Percentiles rank a stretch among this genome's conserved stretches.
Conservation (phyloP, 305 asterid genomes). For the Rubia tinctorum region DNA sequence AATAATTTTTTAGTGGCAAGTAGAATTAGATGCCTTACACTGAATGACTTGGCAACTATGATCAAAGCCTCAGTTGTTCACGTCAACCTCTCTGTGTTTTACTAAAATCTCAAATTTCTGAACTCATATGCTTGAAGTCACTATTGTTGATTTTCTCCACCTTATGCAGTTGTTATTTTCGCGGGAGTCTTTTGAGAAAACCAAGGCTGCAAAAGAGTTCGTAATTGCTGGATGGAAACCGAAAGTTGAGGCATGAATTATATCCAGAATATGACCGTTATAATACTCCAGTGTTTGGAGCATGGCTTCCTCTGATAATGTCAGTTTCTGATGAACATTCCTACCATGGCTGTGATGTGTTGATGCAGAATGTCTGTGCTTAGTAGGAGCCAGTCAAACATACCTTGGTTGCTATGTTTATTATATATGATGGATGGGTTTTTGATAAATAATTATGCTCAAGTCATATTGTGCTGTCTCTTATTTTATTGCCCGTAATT, state of each 20-base stretch:
- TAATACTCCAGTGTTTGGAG: neutral
- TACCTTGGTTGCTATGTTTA: neutral
- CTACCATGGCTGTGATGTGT: neutral
- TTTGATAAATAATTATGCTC: neutral
- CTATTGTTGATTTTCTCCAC: neutral
- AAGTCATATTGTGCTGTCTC: neutral
- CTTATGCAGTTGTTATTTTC: slow-evolving; percentile 47
- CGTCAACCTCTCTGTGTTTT: neutral
- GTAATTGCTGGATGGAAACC: slow-evolving; percentile 75
- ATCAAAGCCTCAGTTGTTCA: neutral
- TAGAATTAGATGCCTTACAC: neutral
- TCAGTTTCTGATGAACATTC: neutral
- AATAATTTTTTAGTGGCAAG: neutral
- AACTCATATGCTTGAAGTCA: no score
- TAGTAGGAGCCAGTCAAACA: neutral
- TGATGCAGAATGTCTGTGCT: neutral
- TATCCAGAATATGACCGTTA: slow-evolving; percentile 2
- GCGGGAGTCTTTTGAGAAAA: slow-evolving; percentile 60
- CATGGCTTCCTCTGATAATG: neutral
- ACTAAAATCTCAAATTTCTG: neutral
- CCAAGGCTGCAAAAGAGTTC: slow-evolving; percentile 50
- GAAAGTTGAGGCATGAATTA: slow-evolving; percentile 50
- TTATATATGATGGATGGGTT: neutral
- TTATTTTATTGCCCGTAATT: no score
- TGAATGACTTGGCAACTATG: neutral